Evolutionary conservation across 495 filamentous ascomycete genomes (phyloP), one percentile per base, ranked within the genome.

Genomic region (Aspergillus haitiensis): DNA sequence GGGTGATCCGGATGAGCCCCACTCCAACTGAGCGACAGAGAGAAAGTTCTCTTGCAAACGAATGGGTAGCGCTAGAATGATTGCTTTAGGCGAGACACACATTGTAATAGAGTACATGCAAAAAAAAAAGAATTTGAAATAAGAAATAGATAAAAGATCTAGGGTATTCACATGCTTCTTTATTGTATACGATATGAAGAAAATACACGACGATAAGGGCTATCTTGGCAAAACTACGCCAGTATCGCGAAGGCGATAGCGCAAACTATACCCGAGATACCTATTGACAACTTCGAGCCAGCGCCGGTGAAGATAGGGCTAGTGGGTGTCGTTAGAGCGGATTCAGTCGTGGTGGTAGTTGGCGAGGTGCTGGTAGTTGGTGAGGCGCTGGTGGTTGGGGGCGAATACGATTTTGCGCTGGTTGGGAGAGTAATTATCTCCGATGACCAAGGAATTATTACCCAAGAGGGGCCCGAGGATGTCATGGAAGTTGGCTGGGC

Each of bases 241-340:
- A 69, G 40, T 44, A 74, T 15, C 9, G 62, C 59, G 27, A 72
- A 10, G 8, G 55, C 54, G 7, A 71, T 33, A 18, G 61, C 65
- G 16, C 59, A 63, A 18, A 67, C 39, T 12, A 71, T 16, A 8
- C 57, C 48, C 4, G 67, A 51, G 15, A 65, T 48, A 47, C 67
- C 59, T 2, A 67, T n/a, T n/a, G 64, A 67, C 31, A 70, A 21
- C 50, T 58, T 68, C 50, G 57, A 62, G 3, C 67, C 73, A 27
- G 60, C 64, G 9, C 68, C 69, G 8, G 73, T 76, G 54, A 73
- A 74, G 13, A 71, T 52, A 7, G 72, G 62, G 42, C 51, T 60
- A 12, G 46, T 35, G 15, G 66, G 66, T 15, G 55, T 59, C 13
- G 65, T 63, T 3, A 72, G 49, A 3, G 66, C 55, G 1, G 45